Conservation (phyloP, 768 basidiomycete species). For the Termitomyces sp. region DNA sequence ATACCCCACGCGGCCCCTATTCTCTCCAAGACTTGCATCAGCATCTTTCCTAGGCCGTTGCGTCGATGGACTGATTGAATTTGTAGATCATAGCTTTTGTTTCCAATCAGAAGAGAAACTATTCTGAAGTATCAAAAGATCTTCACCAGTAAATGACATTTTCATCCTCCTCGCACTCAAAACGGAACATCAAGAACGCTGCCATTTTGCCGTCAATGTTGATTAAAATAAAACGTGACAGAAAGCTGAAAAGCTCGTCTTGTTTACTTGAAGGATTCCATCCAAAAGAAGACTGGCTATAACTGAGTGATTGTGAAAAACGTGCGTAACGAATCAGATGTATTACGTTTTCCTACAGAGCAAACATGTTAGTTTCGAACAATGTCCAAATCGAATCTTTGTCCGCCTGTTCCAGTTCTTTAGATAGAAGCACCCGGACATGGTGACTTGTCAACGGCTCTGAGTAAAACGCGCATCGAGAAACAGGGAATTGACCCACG, state of each 20-base stretch:
- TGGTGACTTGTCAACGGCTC: constrained; percentile 7
- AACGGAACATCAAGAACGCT: constrained; percentile 61
- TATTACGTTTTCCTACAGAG: constrained; percentile 25
- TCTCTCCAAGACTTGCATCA: constrained; percentile 43
- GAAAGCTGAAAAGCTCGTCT: constrained; percentile 51
- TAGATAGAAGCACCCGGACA: constrained; percentile 15
- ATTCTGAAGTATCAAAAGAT: background rate
- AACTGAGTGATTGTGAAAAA: constrained; percentile 29
- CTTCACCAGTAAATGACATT: constrained; percentile 67
- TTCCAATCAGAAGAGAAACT: background rate
- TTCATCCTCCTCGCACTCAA: constrained; percentile 59
- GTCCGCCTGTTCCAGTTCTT: constrained; percentile 28
- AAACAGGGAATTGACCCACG: constrained; percentile 2
- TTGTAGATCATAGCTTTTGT: constrained; percentile 72
- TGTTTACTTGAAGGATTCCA: constrained; percentile 56
- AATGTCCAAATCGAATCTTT: constrained; percentile 44
- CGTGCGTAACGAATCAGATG: background rate
- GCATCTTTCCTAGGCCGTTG: constrained; percentile 50
- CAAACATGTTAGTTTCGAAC: constrained; percentile 55
- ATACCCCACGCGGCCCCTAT: constrained; percentile 52
- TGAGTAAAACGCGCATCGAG: background rate
- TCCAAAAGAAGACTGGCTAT: constrained; percentile 52
- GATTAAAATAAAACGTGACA: constrained; percentile 58
- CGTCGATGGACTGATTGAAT: constrained; percentile 38
- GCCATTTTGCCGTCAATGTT: constrained; percentile 19